Base-by-base conservation (phyloP, 2,329 filamentous ascomycete species). In the Scolecobasidium constrictum region DNA sequence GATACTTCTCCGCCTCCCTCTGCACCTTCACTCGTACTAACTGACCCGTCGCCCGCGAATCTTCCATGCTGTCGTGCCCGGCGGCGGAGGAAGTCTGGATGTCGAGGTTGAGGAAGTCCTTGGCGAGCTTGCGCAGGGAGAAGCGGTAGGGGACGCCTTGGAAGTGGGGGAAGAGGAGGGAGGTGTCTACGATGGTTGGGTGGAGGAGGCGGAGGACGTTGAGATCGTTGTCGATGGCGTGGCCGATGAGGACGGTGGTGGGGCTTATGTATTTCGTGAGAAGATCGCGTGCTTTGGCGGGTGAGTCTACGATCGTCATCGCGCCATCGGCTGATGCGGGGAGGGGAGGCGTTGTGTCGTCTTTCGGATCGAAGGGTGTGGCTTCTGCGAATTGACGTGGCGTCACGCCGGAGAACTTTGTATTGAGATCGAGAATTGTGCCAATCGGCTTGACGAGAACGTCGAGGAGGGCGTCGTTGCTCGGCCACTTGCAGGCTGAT, bases 211-310 rank as follows among this genome's bases (percentile, higher is more conserved):
- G 82, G 33, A 82, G 71, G 2, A 81, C 77, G 57, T 94, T 95
- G 43, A 98, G 73, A 54, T 98, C 92, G 56, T 98, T 98, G 55
- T 98, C 92, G 6, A 96, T 76, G 1, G 86, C 88, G 59, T 98
- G 92, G 0, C 92, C 92, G 37, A 98, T 84, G 1, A 98, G 64
- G 0, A 88, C 84, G 0, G 88, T 98, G 0, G 72, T 65, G 0
- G 86, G 83, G 1, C 78, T 73, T 39, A 98, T 72, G 42, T 84
- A 71, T 0, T 74, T 72, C 60, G 94, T 86, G 6, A 98, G 73
- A 0, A 95, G 70, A 2, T 77, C 68, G 6, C 92, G 81, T 1
- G 92, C 92, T 20, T 67, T 73, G 17, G 76, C 66, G 0, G 88
- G 88, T 0, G 83, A 87, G 1, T 78, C 66, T 6, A 93, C 86